A percentile compares a stretch with the other conserved stretches of the same genome.
These are phyloP conservation scores for Ceratocystis cubensis DNA, from an alignment of 2,329 filamentous ascomycete species.

Conservation along the genomic window DNA sequence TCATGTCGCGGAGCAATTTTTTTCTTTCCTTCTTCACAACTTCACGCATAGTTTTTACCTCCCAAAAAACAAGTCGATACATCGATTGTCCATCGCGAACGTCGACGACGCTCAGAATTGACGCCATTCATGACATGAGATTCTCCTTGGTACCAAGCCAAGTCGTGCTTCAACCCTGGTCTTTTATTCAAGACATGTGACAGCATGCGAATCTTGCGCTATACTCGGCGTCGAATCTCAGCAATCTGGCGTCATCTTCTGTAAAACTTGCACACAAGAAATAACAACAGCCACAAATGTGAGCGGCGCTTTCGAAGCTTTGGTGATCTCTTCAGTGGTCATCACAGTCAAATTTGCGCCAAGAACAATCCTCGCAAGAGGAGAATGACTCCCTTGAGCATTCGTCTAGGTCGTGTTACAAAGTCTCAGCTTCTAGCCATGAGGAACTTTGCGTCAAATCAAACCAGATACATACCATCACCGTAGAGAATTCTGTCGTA, in stretches of 20 bases:
- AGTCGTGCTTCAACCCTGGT: not conserved
- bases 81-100: not conserved
- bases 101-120: too few species aligned
- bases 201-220: not conserved
- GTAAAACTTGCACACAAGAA: not conserved
- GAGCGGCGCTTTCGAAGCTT: constrained; percentile 85
- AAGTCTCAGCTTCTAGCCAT: constrained; percentile 59
- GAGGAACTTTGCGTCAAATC: constrained; percentile 78
- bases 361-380: constrained; percentile 43
- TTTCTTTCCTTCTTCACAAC: not conserved
- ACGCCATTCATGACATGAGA: too few species aligned
- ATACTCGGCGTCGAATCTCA: not conserved
- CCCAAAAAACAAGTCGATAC: not conserved
- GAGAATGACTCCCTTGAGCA: constrained; percentile 68
- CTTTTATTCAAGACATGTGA: constrained; percentile 9
- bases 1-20: not conserved
- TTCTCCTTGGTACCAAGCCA: not conserved
- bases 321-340: constrained; percentile 58
- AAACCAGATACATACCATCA: constrained; percentile 55
- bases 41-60: not conserved
- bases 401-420: constrained; percentile 92
- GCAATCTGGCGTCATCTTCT: too few species aligned
- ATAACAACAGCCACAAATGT: not conserved
- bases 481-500: not conserved
- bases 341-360: constrained; percentile 80